These are phyloP conservation scores for Tephrocybe sp. DNA, from an alignment of 768 basidiomycete species.

Conservation along the genomic window DNA sequence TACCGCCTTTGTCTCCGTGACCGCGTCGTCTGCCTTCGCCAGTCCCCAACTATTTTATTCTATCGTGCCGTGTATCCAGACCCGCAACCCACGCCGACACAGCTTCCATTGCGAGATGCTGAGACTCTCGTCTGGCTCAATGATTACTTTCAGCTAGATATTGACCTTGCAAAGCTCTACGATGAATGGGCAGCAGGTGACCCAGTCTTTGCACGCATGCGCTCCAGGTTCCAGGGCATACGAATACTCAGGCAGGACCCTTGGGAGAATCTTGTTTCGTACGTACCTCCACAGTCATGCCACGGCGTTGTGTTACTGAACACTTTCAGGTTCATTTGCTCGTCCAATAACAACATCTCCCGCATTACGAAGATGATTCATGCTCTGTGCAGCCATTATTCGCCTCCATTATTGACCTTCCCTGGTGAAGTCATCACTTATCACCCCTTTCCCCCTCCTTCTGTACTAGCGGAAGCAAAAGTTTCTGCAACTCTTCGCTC, in stretches of 20 bases:
- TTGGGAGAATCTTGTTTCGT: conserved; percentile 96
- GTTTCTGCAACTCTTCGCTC: conserved; percentile 68
- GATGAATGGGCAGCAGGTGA: conserved; percentile 74
- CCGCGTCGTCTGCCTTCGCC: conserved; percentile 81
- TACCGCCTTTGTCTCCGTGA: conserved; percentile 81
- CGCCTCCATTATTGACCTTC: conserved; percentile 60
- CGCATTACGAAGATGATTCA: conserved; percentile 95
- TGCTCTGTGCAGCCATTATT: conserved; percentile 75
- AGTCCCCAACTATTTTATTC: conserved; percentile 63
- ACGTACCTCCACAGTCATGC: conserved; percentile 31
- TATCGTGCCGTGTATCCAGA: conserved; percentile 72
- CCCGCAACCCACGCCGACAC: conserved; percentile 32
- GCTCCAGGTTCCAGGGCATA: conserved; percentile 74
- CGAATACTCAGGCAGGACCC: conserved; percentile 90
- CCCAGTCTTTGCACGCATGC: conserved; percentile 66
- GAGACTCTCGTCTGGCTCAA: conserved; percentile 75
- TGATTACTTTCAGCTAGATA: conserved; percentile 88
- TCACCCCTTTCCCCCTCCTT: conserved; percentile 85
- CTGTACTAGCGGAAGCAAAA: conserved; percentile 54
- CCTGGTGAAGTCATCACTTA: conserved; percentile 44
- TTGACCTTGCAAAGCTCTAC: conserved; percentile 73
- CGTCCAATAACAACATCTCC: conserved; percentile 93
- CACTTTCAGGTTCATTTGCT: conserved; percentile 89
- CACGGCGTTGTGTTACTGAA: not conserved
- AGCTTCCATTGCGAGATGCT: conserved; percentile 41